These are phyloP conservation scores for Trichocladium antarcticum DNA, from an alignment of 495 filamentous ascomycete species.

Conservation along the genomic window DNA sequence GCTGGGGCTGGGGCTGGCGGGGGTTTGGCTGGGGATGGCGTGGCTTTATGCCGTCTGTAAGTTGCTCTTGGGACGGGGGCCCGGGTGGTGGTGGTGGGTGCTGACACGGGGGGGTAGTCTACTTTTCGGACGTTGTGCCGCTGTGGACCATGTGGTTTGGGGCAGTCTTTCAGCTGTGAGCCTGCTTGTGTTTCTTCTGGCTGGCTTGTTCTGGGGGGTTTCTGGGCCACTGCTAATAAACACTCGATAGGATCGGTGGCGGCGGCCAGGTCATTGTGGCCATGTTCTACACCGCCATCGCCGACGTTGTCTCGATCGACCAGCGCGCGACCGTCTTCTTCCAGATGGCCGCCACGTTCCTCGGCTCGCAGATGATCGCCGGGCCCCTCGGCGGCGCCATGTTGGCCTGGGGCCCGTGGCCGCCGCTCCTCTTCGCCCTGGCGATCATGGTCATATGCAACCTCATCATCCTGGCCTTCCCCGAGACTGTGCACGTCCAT, in stretches of 20 bases:
- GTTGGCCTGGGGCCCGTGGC: slow-evolving; percentile 19
- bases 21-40: slow-evolving; percentile 5
- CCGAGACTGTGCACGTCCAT: slow-evolving; percentile 25
- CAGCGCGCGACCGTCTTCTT: slow-evolving; percentile 25
- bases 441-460: slow-evolving; percentile 7
- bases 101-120: slow-evolving; percentile 12
- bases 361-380: slow-evolving; percentile 19
- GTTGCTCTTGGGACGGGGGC: no score
- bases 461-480: slow-evolving; percentile 8
- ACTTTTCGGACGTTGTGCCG: slow-evolving; percentile 22
- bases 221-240: not conserved
- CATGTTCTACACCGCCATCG: slow-evolving; percentile 26
- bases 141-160: slow-evolving; percentile 21
- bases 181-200: not conserved
- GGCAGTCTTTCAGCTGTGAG: slow-evolving; percentile 18
- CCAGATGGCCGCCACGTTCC: slow-evolving; percentile 18
- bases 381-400: slow-evolving; percentile 19
- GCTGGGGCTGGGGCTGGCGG: slow-evolving; percentile 18
- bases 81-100: not conserved
- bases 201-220: not conserved
- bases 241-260: slow-evolving; percentile 23
- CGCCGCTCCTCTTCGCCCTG: slow-evolving; percentile 14
- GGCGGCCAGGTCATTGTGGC: slow-evolving; percentile 18
- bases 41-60: no score
- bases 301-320: slow-evolving; percentile 21